Conservation (phyloP, 192 early-diverging fungal species). For the Podila minutissima region DNA sequence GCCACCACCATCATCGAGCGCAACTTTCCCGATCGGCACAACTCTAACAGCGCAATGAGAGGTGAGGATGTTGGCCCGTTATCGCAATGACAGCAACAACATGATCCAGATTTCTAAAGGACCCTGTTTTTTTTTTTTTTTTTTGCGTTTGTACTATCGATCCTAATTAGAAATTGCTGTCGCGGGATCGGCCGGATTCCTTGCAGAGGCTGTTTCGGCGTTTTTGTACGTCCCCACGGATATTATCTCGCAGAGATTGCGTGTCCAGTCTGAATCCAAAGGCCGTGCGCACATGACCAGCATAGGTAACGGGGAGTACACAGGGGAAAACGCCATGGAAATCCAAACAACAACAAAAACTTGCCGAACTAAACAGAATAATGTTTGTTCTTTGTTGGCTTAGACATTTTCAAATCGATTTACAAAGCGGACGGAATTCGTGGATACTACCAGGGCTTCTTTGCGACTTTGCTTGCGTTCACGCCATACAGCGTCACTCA, state of each 20-base stretch:
- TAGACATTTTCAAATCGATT: constrained; percentile 44
- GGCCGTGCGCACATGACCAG: constrained; percentile 31
- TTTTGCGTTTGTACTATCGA: no score
- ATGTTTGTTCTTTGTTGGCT: neutral
- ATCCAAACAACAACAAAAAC: no score
- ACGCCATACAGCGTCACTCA: constrained; percentile 36
- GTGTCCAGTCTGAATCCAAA: constrained; percentile 44
- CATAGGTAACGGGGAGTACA: constrained; percentile 15
- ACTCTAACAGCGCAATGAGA: constrained; percentile 42
- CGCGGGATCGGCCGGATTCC: constrained; percentile 44
- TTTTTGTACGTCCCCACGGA: constrained; percentile 43
- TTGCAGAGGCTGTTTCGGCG: constrained; percentile 38
- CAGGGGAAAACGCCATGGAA: no score
- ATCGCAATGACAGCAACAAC: neutral
- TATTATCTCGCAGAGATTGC: constrained; percentile 44
- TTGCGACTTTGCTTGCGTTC: constrained; percentile 30
- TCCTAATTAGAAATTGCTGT: constrained; percentile 32
- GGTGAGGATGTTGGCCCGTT: neutral
- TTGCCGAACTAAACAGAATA: no score
- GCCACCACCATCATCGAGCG: constrained; percentile 39
- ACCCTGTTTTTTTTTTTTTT: neutral
- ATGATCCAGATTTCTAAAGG: neutral
- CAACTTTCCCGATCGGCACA: constrained; percentile 37
- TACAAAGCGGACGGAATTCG: constrained; percentile 43
- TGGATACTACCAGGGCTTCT: constrained; percentile 46